Conservation (phyloP, 2,329 filamentous ascomycete species). For the Phyllachora maydis region DNA sequence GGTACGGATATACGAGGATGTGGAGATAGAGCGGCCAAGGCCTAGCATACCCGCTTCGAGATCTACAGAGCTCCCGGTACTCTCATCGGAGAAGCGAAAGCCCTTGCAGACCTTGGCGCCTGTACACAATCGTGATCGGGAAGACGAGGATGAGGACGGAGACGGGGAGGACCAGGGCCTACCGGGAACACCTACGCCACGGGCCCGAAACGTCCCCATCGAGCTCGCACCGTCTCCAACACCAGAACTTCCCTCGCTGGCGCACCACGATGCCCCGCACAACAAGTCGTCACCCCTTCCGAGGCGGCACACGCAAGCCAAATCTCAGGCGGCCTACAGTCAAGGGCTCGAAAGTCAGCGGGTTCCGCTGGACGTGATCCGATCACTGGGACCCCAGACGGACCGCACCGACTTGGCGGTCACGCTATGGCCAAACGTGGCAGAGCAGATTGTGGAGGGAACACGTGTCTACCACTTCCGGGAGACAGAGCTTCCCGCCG, state of each 20-base stretch:
- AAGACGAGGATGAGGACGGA: background rate
- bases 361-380: conserved; percentile 25
- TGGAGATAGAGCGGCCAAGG: too few species aligned
- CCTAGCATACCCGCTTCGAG: too few species aligned
- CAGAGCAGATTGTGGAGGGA: conserved; percentile 26
- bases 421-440: conserved; percentile 21
- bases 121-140: too few species aligned
- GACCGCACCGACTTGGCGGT: conserved; percentile 32
- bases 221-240: conserved; percentile 2
- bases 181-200: conserved; percentile 7
- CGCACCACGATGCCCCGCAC: conserved; percentile 1
- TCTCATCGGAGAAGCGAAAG: too few species aligned
- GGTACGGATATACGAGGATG: conserved; percentile 1
- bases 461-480: conserved; percentile 33
- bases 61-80: too few species aligned
- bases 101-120: too few species aligned
- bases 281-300: conserved; percentile 4
- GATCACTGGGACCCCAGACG: conserved; percentile 23
- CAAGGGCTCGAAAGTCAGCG: conserved; percentile 25
- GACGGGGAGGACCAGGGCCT: background rate
- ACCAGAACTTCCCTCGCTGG: conserved; percentile 6
- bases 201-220: conserved; percentile 5
- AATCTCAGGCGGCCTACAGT: conserved; percentile 11
- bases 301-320: conserved; percentile 3
- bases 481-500: conserved; percentile 29